phyloP scores from a whole-genome alignment of 2,329 filamentous ascomycete genomes.

The Fusarium solani-melongenae region DNA sequence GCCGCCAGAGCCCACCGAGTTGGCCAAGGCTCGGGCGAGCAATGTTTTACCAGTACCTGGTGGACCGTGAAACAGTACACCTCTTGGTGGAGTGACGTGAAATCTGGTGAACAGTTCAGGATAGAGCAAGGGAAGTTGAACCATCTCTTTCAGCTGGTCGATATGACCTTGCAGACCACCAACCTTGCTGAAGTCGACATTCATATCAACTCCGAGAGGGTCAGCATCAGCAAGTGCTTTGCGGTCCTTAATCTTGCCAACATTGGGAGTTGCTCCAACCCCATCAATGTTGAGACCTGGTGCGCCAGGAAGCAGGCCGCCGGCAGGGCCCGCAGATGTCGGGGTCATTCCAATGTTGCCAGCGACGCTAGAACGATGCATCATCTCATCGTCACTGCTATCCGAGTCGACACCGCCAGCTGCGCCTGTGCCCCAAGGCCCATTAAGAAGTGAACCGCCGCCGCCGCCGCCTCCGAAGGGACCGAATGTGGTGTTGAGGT shows the following conservation, averaged over 20 bases:
- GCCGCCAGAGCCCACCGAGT: constrained; percentile 87
- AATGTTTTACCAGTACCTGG: constrained; percentile 98
- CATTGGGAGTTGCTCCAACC: constrained; percentile 73
- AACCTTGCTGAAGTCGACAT: constrained; percentile 93
- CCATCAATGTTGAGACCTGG: constrained; percentile 56
- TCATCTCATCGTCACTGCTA: constrained; percentile 93
- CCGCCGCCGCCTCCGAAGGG: constrained; percentile 91
- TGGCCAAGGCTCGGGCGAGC: constrained; percentile 91
- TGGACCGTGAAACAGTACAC: constrained; percentile 95
- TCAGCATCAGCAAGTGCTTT: constrained; percentile 94
- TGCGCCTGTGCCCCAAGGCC: constrained; percentile 79
- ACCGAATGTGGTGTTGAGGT: constrained; percentile 87
- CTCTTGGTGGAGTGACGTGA: constrained; percentile 91
- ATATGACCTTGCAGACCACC: constrained; percentile 94
- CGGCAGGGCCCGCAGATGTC: constrained; percentile 60
- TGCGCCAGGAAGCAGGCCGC: constrained; percentile 57
- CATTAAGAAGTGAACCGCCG: constrained; percentile 75
- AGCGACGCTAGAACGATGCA: constrained; percentile 65
- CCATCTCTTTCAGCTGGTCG: constrained; percentile 98
- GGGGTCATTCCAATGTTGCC: constrained; percentile 74
- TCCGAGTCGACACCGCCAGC: constrained; percentile 89
- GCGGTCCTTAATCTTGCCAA: constrained; percentile 93
- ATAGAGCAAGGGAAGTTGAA: constrained; percentile 91
- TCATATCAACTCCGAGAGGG: constrained; percentile 91
- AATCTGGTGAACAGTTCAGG: constrained; percentile 93